Base-by-base conservation (phyloP, 2,329 filamentous ascomycete genomes). In the Aspergillus ustus region DNA sequence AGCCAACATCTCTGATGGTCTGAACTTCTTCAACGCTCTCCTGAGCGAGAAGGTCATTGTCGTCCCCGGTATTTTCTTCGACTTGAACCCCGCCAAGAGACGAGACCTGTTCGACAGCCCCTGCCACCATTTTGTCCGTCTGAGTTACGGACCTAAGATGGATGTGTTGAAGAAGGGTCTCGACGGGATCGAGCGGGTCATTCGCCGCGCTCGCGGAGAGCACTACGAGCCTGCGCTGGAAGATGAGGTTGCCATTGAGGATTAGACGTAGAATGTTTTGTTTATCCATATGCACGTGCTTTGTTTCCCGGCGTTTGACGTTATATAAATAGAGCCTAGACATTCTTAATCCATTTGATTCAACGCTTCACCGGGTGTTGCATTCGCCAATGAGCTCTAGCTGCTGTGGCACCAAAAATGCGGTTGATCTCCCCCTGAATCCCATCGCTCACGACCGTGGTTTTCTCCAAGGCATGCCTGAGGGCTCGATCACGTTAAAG, bases 11-110 rank as follows among this genome's bases (percentile, higher is more conserved):
- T 89, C 91, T 62, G 94, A 98, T 75, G 94, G 94, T 8, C 82
- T 98, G 72, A 97, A 96, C 82, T 98, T 98, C 85, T 97, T 98
- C 87, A 88, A 95, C 76, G 93, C 93, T 31, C 95, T 95, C 74
- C 82, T 98, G 49, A 88, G 91, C 72, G 93, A 97, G 83, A 96
- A 96, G 84, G 92, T 96, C 68, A 97, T 97, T 73, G 93, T 97
- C 19, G 94, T 98, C 4, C 94, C 94, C 0, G 94, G 94, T 63
- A 98, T 98, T 77, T 98, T 98, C 85, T 98, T 98, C 76, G 94
- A 98, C 73, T 80, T 98, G 66, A 98, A 98, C 81, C 94, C 94
- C 4, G 90, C 91, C 40, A 90, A 92, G 76, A 86, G 94, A 67
- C 85, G 94, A 75, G 94, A 98, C 77, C 79, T 98, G 69, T 98